Evolutionary conservation across 2,329 filamentous ascomycete genomes (phyloP).

Genomic region (Epichloe coenophiala): DNA sequence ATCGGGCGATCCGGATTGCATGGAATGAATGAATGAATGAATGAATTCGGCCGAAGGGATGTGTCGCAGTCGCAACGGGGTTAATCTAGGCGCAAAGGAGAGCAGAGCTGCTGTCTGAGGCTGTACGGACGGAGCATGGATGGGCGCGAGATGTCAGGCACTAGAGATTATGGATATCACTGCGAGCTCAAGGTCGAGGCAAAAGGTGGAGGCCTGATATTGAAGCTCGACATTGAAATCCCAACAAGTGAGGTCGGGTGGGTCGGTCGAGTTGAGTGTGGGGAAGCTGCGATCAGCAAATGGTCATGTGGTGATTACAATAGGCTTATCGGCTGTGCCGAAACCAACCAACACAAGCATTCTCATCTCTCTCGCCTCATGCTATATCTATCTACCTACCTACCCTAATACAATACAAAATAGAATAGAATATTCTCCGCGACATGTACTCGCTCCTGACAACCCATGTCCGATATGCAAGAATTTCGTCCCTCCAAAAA

Average conservation of each 20-base stretch:
- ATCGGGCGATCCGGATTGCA: slow-evolving; percentile 20
- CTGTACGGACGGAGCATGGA: too few species aligned
- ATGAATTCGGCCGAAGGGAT: neutral
- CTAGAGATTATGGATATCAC: neutral
- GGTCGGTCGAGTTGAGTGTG: neutral
- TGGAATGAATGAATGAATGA: slow-evolving; percentile 13
- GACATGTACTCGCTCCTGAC: neutral
- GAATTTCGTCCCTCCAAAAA: neutral
- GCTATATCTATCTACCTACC: too few species aligned
- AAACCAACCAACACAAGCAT: too few species aligned
- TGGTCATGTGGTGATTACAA: too few species aligned
- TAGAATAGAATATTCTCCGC: neutral
- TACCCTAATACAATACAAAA: neutral
- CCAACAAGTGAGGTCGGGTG: too few species aligned
- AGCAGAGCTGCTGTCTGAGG: too few species aligned
- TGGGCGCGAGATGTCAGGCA: too few species aligned
- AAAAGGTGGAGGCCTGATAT: too few species aligned
- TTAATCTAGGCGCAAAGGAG: too few species aligned
- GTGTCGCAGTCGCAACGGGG: neutral
- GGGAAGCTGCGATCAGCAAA: neutral
- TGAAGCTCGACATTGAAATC: too few species aligned
- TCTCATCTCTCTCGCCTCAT: too few species aligned
- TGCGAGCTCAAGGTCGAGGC: neutral
- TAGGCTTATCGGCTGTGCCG: too few species aligned
- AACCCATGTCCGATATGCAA: neutral